phyloP scores from a whole-genome alignment of 495 filamentous ascomycete species.

The Chaetomium tenue region DNA sequence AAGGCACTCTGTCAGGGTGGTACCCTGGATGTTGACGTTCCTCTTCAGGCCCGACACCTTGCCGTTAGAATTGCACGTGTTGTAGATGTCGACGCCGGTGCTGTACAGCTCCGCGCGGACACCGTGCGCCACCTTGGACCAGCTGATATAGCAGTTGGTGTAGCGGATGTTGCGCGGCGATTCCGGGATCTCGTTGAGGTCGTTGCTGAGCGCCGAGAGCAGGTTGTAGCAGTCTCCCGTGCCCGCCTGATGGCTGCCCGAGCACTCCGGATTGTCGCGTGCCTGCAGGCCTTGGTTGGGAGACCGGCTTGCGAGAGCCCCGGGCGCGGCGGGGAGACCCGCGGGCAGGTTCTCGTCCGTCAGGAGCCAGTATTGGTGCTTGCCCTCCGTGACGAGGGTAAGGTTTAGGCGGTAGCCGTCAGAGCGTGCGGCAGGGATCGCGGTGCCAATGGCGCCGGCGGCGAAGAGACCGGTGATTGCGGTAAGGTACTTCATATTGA shows the following conservation, averaged over 20 bases:
- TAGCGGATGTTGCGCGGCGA: constrained; percentile 9
- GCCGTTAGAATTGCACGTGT: constrained; percentile 3
- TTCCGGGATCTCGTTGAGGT: constrained; percentile 1
- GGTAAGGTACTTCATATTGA: not conserved
- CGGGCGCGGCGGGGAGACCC: not conserved
- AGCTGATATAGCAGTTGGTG: constrained; percentile 6
- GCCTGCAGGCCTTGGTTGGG: not conserved
- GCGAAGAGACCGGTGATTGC: not conserved
- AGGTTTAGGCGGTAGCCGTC: constrained; percentile 4
- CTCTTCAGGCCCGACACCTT: constrained; percentile 5
- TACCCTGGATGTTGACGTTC: not conserved
- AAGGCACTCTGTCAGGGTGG: not conserved
- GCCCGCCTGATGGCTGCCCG: not conserved
- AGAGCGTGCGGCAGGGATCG: not conserved
- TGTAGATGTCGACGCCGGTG: not conserved
- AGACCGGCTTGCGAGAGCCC: not conserved
- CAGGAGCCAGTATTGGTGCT: not conserved
- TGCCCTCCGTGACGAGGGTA: not conserved
- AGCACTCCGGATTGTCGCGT: not conserved
- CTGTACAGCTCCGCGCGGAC: constrained; percentile 6
- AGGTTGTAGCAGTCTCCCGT: not conserved
- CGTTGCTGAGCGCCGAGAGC: constrained; percentile 1
- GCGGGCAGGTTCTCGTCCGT: not conserved
- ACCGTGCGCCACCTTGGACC: not conserved
- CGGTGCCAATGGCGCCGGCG: not conserved